A percentile compares a stretch with the other conserved stretches of the same genome.
These are phyloP conservation scores for Gossypium ekmanianum DNA, from an alignment of 345 rosid species.

Conservation along the genomic window DNA sequence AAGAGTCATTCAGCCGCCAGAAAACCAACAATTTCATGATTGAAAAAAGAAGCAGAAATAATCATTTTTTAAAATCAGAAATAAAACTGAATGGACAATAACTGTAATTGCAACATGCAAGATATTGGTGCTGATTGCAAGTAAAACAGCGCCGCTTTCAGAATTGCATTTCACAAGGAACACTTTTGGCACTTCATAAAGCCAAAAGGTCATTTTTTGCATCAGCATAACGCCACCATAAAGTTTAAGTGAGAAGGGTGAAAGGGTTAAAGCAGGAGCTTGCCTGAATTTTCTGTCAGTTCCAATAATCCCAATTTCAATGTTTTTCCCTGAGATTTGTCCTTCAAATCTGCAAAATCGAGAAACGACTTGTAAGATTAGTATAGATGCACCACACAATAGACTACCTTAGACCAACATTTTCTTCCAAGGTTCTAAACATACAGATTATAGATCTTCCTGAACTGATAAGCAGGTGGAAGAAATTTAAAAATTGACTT, in stretches of 20 bases:
- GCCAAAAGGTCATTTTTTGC: not conserved
- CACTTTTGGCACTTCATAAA: not conserved
- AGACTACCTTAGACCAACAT: not conserved
- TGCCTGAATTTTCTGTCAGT: constrained; percentile 78
- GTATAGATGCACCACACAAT: not conserved
- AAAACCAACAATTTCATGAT: not conserved
- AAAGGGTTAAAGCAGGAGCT: constrained; percentile 4
- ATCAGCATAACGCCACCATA: not conserved
- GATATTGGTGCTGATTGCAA: not conserved
- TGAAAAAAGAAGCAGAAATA: not conserved
- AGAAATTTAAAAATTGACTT: not conserved
- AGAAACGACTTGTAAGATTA: not conserved
- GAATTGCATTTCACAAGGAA: not conserved
- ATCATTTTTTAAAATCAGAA: not conserved
- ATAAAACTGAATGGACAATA: not conserved
- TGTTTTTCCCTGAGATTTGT: constrained; percentile 77
- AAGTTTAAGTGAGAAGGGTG: not conserved
- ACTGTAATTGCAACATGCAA: not conserved
- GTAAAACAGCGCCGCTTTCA: not conserved
- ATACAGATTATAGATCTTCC: not conserved
- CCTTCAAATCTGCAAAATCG: constrained; percentile 76
- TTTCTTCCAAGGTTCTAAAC: not conserved
- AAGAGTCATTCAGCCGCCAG: not conserved
- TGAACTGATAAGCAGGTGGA: not conserved
- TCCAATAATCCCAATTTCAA: constrained; percentile 80